Evolutionary conservation across 768 basidiomycete species (phyloP), one percentile per base, ranked within the genome.

Genomic region (Cantharellus anzutake): DNA sequence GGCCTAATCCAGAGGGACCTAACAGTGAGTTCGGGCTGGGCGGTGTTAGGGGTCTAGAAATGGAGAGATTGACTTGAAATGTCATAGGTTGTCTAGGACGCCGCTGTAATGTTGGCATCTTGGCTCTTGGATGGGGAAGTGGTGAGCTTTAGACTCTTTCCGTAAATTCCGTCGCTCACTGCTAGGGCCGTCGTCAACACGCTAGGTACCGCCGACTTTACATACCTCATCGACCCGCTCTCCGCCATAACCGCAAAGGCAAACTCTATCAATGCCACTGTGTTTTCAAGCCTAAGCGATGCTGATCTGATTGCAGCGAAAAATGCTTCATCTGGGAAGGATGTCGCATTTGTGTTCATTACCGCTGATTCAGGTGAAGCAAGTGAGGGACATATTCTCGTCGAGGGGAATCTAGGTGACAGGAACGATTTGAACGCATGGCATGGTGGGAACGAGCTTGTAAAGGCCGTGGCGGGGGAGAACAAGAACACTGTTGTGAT

Each of bases 401-500:
- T 71, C 7, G 72, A 61, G 29, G 52, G 60, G 4, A 73, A 73
- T 60, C 68, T 67, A 16, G 71, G 72, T 1, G 72, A 73, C 64
- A 63, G 70, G n/a, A 72, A 72, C 61, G 57, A 63, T 50, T 62
- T 72, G 34, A 70, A 68, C 0, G 69, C 71, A 3, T 71, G 72
- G 72, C 62, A 65, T 53, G 65, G 64, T 20, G 72, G 71, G 4
- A 68, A 70, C 42, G 66, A 62, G 60, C 64, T 75, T 59, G 73
- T 81, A 4, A 74, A 68, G 64, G 69, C 73, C 0, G 81, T 84
- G 2, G 87, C 90, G 0, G 74, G 78, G 3, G 76, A 78, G 0
- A 82, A 81, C 69, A 78, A 72, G 63, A 87, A 87, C 68, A 88
- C 85, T 3, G 90, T 89, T 34, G 78, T 93, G 11, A 64, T 73